Evolutionary conservation across 352 stramenopile species (phyloP), one percentile per base, ranked within the genome.

Genomic region (Phytophthora crassamura): DNA sequence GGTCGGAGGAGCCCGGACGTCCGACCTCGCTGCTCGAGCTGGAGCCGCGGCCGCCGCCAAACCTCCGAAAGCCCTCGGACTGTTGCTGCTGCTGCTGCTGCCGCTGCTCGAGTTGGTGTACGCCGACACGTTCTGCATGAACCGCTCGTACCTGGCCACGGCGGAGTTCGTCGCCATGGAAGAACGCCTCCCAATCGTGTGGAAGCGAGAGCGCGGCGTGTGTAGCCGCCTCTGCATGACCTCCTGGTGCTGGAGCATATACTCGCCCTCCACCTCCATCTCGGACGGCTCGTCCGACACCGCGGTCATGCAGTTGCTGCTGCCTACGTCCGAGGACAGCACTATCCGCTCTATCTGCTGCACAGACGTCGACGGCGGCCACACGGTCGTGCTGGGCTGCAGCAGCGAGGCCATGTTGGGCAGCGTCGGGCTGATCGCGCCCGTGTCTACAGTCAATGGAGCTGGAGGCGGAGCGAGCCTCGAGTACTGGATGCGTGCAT

Each of bases 191-290:
- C 1, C 39, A 2, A 28, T 1, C 14, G 16, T 32, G 3, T 33
- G 8, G 41, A 48, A 2, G 11, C 41, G 9, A 9, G 16, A 48
- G 1, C 9, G 20, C 20, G 41, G 41, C 41, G 20, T 48, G 7
- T 48, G 20, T 7, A 48, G 41, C 3, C 41, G 41, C 16, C 1
- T 32, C 10, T 20, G 41, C 41, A 48, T 33, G 41, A 20, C 41
- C 41, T 48, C 16, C 9, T 12, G 41, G 41, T 48, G 41, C 9
- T 30, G 28, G 41, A 48, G 41, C 41, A 48, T 32, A 20, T 48
- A 48, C 20, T 48, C 41, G 41, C 41, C 41, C 15, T 48, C 41
- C 16, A 48, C 16, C 20, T 48, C 41, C 41, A 48, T 33, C 15
- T 48, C 41, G 16, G n/a, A 5, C 18, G n/a, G 12, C 10, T n/a